Evolutionary conservation across 176 grass and related monocot species (phyloP), one percentile per base, ranked within the genome.

Genomic region (Zizania latifolia): DNA sequence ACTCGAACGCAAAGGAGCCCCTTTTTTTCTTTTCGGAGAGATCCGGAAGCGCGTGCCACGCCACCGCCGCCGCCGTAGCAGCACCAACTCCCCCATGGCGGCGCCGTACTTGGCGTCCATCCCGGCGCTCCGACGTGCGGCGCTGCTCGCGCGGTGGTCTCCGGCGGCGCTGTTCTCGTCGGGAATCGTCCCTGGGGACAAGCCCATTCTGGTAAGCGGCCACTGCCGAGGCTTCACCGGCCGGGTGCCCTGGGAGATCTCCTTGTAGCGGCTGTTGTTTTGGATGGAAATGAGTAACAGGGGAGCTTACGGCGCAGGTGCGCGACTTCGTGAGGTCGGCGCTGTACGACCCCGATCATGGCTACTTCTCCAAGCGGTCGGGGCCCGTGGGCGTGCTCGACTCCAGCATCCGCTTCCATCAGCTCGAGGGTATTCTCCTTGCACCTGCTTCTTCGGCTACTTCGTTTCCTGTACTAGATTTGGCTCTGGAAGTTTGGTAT

Each of bases 361-460:
- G 95, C 22, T 98, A 98, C 79, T 98, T 98, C 89, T 94, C 95
- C 72, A 94, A 94, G 78, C 62, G 55, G 26, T 85, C 84, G 31
- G 86, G 86, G 16, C 86, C 95, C 11, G 91, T 98, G 33, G 95
- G 95, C 8, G 62, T 94, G 72, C 95, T 98, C 31, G 82, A 98
- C 41, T 75, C 59, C 57, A 84, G 86, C 82, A 90, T 98, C 70
- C 88, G 82, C 46, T 98, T 98, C 86, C 83, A 92, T 74, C 81
- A 90, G 62, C 89, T 98, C 67, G 45, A 84, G 34, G 91, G 95
- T 98, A 76, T 71, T 34, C 33, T 68, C 34, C 8, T 76, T 32
- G 22, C 2, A 13, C 32, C 19, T 32, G 45, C 37, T 26, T 39
- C 65, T 74, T 65, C 43, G 40, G 30, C 26, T 33, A 67, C 17